Evolutionary conservation across 1,139 yeast species (phyloP).

Genomic region (Geotrichum candidum): DNA sequence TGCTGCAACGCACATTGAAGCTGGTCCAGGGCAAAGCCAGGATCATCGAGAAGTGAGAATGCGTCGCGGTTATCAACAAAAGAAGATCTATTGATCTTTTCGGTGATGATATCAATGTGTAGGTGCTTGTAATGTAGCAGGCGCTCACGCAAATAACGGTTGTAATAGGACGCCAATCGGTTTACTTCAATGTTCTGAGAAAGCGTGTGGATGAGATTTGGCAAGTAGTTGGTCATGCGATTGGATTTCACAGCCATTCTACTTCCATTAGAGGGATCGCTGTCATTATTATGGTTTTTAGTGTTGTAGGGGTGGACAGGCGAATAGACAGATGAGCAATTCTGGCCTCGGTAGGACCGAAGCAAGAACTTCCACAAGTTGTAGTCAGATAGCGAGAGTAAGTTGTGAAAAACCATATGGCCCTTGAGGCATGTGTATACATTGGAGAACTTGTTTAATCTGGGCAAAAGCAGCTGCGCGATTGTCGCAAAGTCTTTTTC

Average conservation of each 20-base stretch:
- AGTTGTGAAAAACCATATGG: conserved; percentile 24
- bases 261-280: background rate
- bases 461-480: conserved; percentile 19
- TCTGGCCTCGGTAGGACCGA: conserved; percentile 9
- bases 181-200: conserved; percentile 17
- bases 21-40: conserved; percentile 20
- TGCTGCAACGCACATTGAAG: conserved; percentile 25
- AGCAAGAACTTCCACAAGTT: no score
- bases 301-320: background rate
- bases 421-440: conserved; percentile 22
- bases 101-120: conserved; percentile 25
- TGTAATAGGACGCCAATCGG: conserved; percentile 23
- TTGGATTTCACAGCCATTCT: background rate
- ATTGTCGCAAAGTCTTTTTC: conserved; percentile 15
- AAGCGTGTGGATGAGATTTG: conserved; percentile 18
- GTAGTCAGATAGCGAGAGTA: conserved; percentile 20
- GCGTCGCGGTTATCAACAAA: conserved; percentile 17
- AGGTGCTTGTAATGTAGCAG: conserved; percentile 22
- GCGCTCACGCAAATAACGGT: conserved; percentile 25
- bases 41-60: background rate
- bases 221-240: conserved; percentile 2
- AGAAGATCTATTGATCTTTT: conserved; percentile 21
- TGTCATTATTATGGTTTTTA: background rate
- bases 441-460: conserved; percentile 14
- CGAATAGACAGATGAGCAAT: conserved; percentile 8